Evolutionary conservation across 2,329 filamentous ascomycete species (phyloP), one percentile per base, ranked within the genome.

Genomic region (Paramyrothecium roridum): DNA sequence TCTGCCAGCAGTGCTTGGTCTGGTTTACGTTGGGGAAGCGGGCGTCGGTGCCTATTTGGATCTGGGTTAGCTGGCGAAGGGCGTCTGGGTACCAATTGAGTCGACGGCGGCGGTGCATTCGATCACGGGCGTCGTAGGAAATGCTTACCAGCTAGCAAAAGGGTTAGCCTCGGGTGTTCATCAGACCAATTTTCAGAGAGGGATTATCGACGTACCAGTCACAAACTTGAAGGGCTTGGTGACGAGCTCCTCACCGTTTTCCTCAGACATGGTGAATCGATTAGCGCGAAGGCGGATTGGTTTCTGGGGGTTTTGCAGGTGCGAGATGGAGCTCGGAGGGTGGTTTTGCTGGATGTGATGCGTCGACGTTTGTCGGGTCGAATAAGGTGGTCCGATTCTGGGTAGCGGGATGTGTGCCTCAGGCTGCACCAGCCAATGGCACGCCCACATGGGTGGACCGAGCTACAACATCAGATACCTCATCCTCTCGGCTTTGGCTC

Each of bases 161-260:
- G 59, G 65, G 70, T 78, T 77, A 78, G 74, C 71, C 68, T 73
- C 70, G 70, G 69, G 63, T 62, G 54, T 63, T 57, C 56, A 69
- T 71, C 67, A 68, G 66, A 65, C 67, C 68, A 70, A 70, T 70
- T 69, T 63, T 67, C 52, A 59, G 37, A 67, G 69, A 70, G 70
- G 70, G 68, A 70, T 70, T 70, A 71, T 70, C 63, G 56, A 57
- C 91, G 77, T 85, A 96, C 93, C 93, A 81, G 93, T 98, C 73
- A 98, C 95, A 82, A 98, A 98, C 90, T 99, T 99, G 89, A 99
- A 99, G 79, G 96, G 96, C 88, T 97, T 99, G 80, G 93, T 97
- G 67, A 84, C 82, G 77, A 83, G 83, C 77, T 96, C 90, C 69
- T 76, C 70, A 73, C 86, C 82, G 71, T 91, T 88, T 73, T 90